Evolutionary conservation across 2,329 filamentous ascomycete genomes (phyloP).

Genomic region (Hirsutella minnesotensis): DNA sequence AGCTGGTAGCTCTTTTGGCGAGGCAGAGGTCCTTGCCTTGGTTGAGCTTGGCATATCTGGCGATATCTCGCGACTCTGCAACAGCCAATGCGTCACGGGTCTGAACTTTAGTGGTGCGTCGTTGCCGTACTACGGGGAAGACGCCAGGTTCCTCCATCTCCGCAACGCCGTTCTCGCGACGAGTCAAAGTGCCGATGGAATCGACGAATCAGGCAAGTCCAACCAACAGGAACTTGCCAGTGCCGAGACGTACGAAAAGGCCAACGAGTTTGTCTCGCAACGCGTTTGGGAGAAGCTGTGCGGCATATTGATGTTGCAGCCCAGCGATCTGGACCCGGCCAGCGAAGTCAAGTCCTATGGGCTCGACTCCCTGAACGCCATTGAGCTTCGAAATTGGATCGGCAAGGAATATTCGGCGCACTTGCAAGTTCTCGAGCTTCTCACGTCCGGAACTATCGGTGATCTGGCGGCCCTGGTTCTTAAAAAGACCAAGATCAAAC

Average conservation of each 20-base stretch:
- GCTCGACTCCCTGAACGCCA: conserved; percentile 36
- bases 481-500: conserved; percentile 10
- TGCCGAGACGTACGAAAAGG: conserved; percentile 8
- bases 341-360: conserved; percentile 15
- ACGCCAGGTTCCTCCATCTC: conserved; percentile 42
- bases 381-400: conserved; percentile 39
- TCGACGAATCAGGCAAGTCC: conserved; percentile 4
- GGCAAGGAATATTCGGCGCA: conserved; percentile 28
- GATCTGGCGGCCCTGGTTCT: conserved; percentile 13
- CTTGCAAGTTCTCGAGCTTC: conserved; percentile 41
- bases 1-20: conserved; percentile 34
- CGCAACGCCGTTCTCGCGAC: conserved; percentile 23
- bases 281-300: conserved; percentile 19
- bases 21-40: conserved; percentile 42
- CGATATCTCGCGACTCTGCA: conserved; percentile 26
- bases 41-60: conserved; percentile 38
- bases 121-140: conserved; percentile 40
- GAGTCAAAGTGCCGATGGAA: conserved; percentile 4
- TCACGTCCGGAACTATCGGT: conserved; percentile 32
- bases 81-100: conserved; percentile 41
- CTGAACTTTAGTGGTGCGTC: conserved; percentile 33
- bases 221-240: conserved; percentile 9
- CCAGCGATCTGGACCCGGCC: conserved; percentile 9
- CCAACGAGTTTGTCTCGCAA: conserved; percentile 11
- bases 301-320: conserved; percentile 19